phyloP scores from a whole-genome alignment of 768 basidiomycete species.

The Auricularia sp. region DNA sequence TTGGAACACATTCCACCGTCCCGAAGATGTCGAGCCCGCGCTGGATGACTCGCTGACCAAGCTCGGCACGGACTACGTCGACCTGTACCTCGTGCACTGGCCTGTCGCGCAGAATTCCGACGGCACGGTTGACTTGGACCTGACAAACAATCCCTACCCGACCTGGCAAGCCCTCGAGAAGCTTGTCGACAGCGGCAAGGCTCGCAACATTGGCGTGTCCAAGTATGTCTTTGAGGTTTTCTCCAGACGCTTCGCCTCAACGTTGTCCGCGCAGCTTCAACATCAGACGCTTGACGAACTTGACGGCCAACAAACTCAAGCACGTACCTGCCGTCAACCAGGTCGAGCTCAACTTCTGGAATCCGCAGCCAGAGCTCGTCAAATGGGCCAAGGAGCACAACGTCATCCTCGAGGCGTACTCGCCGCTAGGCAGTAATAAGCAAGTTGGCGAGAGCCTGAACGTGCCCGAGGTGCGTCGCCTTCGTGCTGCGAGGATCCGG shows the following conservation, averaged over 20 bases:
- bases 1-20: slow-evolving; percentile 69
- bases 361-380: slow-evolving; percentile 68
- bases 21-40: slow-evolving; percentile 56
- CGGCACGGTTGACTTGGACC: slow-evolving; percentile 32
- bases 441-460: slow-evolving; percentile 47
- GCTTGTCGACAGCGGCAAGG: slow-evolving; percentile 64
- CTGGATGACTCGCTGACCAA: slow-evolving; percentile 55
- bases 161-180: slow-evolving; percentile 78
- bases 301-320: slow-evolving; percentile 51
- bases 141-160: slow-evolving; percentile 61
- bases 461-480: slow-evolving; percentile 38
- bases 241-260: not conserved
- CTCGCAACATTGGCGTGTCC: slow-evolving; percentile 74
- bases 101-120: slow-evolving; percentile 24
- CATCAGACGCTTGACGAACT: slow-evolving; percentile 47
- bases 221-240: slow-evolving; percentile 36
- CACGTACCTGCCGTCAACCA: slow-evolving; percentile 64
- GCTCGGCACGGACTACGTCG: slow-evolving; percentile 61
- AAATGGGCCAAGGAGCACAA: slow-evolving; percentile 61
- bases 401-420: slow-evolving; percentile 65
- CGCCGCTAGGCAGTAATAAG: slow-evolving; percentile 55
- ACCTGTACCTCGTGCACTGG: slow-evolving; percentile 78
- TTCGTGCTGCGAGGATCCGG: not conserved
- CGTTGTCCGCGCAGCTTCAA: slow-evolving; percentile 39
- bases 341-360: slow-evolving; percentile 68